These are phyloP conservation scores for Gnomoniopsis sp. DNA, from an alignment of 2,329 filamentous ascomycete genomes.

Conservation along the genomic window DNA sequence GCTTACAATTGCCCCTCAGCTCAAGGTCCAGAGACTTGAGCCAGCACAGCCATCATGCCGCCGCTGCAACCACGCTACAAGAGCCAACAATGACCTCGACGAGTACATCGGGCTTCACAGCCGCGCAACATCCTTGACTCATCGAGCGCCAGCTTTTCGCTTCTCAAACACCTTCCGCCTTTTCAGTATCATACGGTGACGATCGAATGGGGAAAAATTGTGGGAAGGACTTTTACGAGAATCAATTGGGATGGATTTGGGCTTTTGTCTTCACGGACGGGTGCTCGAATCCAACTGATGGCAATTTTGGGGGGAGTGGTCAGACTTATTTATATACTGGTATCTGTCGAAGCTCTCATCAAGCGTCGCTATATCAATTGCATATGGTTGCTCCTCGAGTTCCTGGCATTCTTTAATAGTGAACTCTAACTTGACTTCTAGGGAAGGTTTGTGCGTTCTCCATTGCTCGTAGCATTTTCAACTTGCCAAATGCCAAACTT, in stretches of 20 bases:
- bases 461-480: too few species aligned
- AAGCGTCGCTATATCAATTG: neutral
- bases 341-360: neutral
- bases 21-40: neutral
- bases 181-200: slow-evolving; percentile 3
- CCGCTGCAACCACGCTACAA: neutral
- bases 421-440: too few species aligned
- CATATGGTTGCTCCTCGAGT: neutral
- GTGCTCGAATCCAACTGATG: neutral
- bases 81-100: neutral
- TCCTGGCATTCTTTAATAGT: neutral
- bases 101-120: neutral
- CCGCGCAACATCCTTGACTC: neutral
- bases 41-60: neutral
- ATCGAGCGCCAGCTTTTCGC: neutral
- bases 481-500: too few species aligned
- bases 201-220: neutral
- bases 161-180: neutral
- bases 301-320: neutral
- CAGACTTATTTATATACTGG: neutral
- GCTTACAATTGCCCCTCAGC: neutral
- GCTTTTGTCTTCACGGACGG: neutral
- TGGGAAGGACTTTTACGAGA: neutral
- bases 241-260: slow-evolving; percentile 2
- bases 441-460: too few species aligned